A percentile compares a stretch with the other conserved stretches of the same genome.
These are phyloP conservation scores for Fusarium nanum DNA, from an alignment of 2,329 filamentous ascomycete species.

Conservation along the genomic window DNA sequence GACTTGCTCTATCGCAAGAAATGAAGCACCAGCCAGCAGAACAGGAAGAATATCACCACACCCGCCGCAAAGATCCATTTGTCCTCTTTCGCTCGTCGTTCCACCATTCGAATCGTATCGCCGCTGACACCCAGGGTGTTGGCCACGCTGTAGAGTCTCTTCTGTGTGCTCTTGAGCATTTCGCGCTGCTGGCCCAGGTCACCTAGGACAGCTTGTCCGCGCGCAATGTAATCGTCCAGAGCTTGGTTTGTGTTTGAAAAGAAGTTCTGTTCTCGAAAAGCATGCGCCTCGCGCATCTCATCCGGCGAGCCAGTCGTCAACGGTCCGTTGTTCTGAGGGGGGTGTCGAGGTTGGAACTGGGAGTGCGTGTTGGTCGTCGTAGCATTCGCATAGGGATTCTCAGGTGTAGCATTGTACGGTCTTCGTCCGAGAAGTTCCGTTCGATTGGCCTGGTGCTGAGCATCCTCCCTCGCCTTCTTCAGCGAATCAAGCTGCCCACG, in stretches of 20 bases:
- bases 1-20: constrained; percentile 68
- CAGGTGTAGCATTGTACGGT: constrained; percentile 82
- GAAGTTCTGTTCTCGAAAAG: constrained; percentile 89
- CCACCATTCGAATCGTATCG: constrained; percentile 97
- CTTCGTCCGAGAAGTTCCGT: constrained; percentile 87
- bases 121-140: constrained; percentile 94
- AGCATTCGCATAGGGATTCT: constrained; percentile 87
- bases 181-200: constrained; percentile 91
- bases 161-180: constrained; percentile 94
- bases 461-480: constrained; percentile 81
- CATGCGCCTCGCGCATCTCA: constrained; percentile 80
- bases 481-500: constrained; percentile 80
- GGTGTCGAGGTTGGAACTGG: constrained; percentile 57
- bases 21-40: constrained; percentile 92
- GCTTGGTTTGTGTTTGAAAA: constrained; percentile 83
- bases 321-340: constrained; percentile 49
- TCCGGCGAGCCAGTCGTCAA: constrained; percentile 65
- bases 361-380: constrained; percentile 51
- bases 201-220: constrained; percentile 88
- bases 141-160: constrained; percentile 88
- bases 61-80: constrained; percentile 98
- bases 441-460: constrained; percentile 72
- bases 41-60: constrained; percentile 85
- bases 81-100: constrained; percentile 89
- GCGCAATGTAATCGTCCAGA: constrained; percentile 92